Percentiles rank a stretch among this genome's conserved stretches.
Evolutionary conservation across 2,329 filamentous ascomycete genomes (phyloP).

Genomic region (Penicillium decumbens): DNA sequence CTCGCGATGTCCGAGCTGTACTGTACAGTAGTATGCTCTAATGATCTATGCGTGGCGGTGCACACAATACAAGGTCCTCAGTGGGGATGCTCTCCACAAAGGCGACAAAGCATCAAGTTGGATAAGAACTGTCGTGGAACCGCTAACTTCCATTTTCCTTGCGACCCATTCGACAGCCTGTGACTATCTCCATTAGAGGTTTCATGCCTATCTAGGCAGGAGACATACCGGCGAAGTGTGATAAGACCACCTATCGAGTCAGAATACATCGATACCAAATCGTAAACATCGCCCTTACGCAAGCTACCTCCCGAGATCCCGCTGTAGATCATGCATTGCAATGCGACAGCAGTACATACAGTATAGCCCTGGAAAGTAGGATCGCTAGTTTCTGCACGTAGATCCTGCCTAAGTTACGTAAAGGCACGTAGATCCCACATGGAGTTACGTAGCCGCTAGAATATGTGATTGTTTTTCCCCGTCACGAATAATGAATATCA

Average conservation of each 20-base stretch:
- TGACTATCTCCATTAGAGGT: too few relatives aligned
- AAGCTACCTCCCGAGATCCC: constrained; percentile 15
- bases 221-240: background rate
- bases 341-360: background rate
- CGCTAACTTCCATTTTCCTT: background rate
- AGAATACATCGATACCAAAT: background rate
- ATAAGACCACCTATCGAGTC: background rate
- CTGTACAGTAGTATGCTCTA: too few relatives aligned
- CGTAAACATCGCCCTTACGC: constrained; percentile 5
- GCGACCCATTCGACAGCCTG: background rate
- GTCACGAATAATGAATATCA: too few relatives aligned
- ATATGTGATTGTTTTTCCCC: background rate
- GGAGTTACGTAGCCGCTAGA: too few relatives aligned
- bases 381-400: background rate
- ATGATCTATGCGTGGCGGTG: background rate
- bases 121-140: too few relatives aligned
- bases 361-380: background rate
- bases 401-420: background rate
- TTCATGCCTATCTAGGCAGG: background rate
- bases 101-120: background rate
- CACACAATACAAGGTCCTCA: too few relatives aligned
- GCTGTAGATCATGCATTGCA: background rate
- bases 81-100: background rate
- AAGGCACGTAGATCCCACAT: background rate
- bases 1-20: too few relatives aligned